Evolutionary conservation across 75 land plant species (phyloP).

Genomic region (Adiantum capillusveneris): DNA sequence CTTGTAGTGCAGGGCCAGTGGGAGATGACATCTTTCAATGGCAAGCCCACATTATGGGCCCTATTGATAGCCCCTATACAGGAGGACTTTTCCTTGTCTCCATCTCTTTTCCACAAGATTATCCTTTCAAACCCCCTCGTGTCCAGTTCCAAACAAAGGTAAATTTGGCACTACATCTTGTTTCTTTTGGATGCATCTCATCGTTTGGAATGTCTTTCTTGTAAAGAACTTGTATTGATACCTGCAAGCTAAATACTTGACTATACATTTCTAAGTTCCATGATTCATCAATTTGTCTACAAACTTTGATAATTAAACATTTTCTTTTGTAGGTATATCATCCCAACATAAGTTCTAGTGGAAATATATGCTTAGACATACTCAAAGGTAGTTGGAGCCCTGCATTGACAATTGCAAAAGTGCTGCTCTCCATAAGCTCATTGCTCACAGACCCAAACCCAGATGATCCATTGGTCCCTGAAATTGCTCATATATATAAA

Average conservation of each 20-base stretch:
- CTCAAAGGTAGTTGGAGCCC: conserved; percentile 6
- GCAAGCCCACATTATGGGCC: conserved; percentile 56
- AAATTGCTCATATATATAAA: conserved; percentile 12
- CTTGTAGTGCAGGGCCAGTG: conserved; percentile 45
- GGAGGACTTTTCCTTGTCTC: conserved; percentile 44
- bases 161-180: background rate
- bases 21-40: conserved; percentile 51
- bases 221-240: background rate
- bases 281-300: background rate
- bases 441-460: too few relatives aligned
- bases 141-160: conserved; percentile 11
- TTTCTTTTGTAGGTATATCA: background rate
- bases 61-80: conserved; percentile 38
- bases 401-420: conserved; percentile 2
- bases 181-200: too few relatives aligned
- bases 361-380: conserved; percentile 3
- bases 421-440: conserved; percentile 14
- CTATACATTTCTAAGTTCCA: background rate
- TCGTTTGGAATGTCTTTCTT: too few relatives aligned
- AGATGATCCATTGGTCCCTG: conserved; percentile 11
- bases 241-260: background rate
- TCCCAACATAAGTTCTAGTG: conserved; percentile 5
- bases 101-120: conserved; percentile 50
- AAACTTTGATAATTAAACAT: background rate
- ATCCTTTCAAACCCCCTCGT: conserved; percentile 45